These are phyloP conservation scores for Erucastrum elatum DNA, from an alignment of 345 rosid species.

Conservation along the genomic window DNA sequence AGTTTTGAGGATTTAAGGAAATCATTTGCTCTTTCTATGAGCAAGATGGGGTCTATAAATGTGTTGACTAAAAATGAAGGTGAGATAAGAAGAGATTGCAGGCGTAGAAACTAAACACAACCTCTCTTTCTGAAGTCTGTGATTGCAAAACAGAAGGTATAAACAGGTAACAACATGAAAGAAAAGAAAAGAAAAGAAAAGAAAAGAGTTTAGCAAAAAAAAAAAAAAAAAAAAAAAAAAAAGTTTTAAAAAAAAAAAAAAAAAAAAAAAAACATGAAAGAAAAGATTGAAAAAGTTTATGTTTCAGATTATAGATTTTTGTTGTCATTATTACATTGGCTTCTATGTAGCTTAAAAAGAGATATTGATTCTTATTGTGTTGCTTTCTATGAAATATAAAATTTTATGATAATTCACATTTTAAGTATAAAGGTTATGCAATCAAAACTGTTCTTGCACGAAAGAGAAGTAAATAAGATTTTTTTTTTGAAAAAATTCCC, in stretches of 20 bases:
- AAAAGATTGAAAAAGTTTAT: constrained; percentile 19
- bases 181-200: constrained; percentile 6
- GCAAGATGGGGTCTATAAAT: neutral
- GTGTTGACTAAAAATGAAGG: constrained; percentile 45
- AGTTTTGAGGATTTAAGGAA: constrained; percentile 51
- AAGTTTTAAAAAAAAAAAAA: neutral
- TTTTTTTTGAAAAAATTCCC: constrained; percentile 26
- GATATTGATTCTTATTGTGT: constrained; percentile 20
- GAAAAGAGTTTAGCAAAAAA: too few relatives aligned
- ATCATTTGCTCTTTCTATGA: constrained; percentile 47
- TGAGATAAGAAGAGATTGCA: constrained; percentile 63
- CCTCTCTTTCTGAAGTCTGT: neutral
- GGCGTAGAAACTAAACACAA: constrained; percentile 34
- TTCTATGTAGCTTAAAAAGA: constrained; percentile 19
- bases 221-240: constrained; percentile 1
- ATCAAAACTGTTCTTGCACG: constrained; percentile 32
- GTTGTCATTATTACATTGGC: constrained; percentile 37
- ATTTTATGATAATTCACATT: constrained; percentile 28
- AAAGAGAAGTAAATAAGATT: constrained; percentile 14
- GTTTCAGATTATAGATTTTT: constrained; percentile 35
- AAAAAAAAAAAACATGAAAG: constrained; percentile 10
- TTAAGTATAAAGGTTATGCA: constrained; percentile 28
- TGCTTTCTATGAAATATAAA: neutral
- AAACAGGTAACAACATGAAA: constrained; percentile 1
- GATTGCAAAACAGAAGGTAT: constrained; percentile 11